Evolutionary conservation across 2,329 filamentous ascomycete species (phyloP).

Genomic region (Fonsecaea nubica): DNA sequence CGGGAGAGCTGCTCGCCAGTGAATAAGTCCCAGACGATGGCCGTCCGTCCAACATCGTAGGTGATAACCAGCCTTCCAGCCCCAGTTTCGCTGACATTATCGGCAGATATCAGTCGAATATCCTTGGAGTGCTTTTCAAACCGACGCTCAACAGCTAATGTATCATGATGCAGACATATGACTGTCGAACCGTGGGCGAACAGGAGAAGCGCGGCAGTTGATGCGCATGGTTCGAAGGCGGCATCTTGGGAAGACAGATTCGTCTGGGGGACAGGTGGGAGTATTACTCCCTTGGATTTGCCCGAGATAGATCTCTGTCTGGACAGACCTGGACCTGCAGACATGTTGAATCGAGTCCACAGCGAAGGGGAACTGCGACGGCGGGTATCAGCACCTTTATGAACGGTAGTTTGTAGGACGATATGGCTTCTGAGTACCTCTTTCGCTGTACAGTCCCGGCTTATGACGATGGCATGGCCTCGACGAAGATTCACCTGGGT

Average conservation of each 20-base stretch:
- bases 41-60: conserved; percentile 88
- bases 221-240: conserved; percentile 83
- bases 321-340: conserved; percentile 34
- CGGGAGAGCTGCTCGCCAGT: conserved; percentile 87
- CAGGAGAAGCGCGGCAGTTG: conserved; percentile 87
- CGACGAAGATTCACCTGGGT: conserved; percentile 24
- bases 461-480: conserved; percentile 32
- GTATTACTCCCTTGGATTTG: conserved; percentile 32
- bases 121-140: conserved; percentile 86
- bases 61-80: conserved; percentile 87
- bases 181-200: conserved; percentile 84
- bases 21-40: conserved; percentile 95
- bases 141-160: conserved; percentile 81
- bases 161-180: conserved; percentile 90
- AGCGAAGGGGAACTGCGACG: conserved; percentile 22
- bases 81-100: conserved; percentile 87
- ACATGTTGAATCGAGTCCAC: conserved; percentile 25
- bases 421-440: conserved; percentile 24
- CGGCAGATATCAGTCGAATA: conserved; percentile 81
- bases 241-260: conserved; percentile 45
- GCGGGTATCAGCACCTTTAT: conserved; percentile 25
- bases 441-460: conserved; percentile 27
- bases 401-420: conserved; percentile 15
- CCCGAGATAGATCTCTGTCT: conserved; percentile 39
- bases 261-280: conserved; percentile 30